Base-by-base conservation (phyloP, 176 grass and related monocot species). In the Saccharum spontaneum region DNA sequence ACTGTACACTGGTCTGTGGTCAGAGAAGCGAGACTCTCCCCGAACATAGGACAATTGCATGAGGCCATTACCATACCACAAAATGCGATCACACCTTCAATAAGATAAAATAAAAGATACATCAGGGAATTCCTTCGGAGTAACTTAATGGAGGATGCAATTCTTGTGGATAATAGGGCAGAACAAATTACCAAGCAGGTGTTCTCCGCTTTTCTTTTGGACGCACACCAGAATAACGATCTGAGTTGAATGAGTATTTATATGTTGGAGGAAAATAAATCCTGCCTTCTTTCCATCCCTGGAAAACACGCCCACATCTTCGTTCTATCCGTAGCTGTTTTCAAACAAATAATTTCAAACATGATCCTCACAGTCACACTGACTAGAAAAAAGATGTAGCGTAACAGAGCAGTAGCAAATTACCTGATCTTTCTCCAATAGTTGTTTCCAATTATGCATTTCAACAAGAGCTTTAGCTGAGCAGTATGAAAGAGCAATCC, bases 261-360 rank as follows among this genome's bases (percentile, higher is more conserved):
- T 98, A 98, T 75, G 96, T 98, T 44, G 96, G 96, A 69, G 93
- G 96, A 90, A 98, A 98, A 87, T 95, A 98, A 80, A 98, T 94
- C 10, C 86, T 90, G 81, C 96, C 96, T 95, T 98, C 96, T 87
- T 92, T 95, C 96, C 96, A 98, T 37, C 93, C 96, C 62, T 84
- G 86, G 82, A 98, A 98, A 92, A 98, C 88, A 63, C 82, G 96
- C 18, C 96, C 93, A 10, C 62, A 84, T 80, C 96, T 92, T 87
- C 72, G 86, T 62, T 98, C 83, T 86, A 95, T 92, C 75, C 93
- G 90, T 72, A 98, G 91, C 96, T 98, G 88, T 84, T 90, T 23
- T 8, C 40, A 26, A 88, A 76, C 31, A 87, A 77, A 68, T 22
- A 85, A 87, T 14, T 11, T 63, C 38, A 90, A 62, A 67, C 30